Base-by-base conservation (phyloP, 2,329 filamentous ascomycete genomes). In the Colletotrichum somersetense region DNA sequence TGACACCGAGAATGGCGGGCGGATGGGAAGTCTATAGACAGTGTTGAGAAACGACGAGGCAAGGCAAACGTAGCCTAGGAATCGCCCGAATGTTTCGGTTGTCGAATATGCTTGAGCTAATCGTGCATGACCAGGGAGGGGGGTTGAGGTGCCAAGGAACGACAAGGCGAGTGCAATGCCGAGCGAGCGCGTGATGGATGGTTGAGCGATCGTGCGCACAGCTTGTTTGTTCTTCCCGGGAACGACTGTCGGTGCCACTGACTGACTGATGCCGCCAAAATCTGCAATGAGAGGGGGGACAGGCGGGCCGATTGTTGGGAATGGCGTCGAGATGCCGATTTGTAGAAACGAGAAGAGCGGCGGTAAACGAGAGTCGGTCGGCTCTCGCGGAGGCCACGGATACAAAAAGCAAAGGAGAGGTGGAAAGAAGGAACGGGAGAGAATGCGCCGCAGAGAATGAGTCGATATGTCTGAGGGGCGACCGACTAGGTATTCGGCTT, bases 1-100 rank as follows among this genome's bases (percentile, higher is more conserved):
- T 53, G 44, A 20, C 44, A 20, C 46, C 35, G 52, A 33, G 26
- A 66, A 67, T 40, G 55, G 33, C 20, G 20, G 20, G n/a, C 2
- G 20, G 33, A 18, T 16, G 35, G 55, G 3, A 16, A 40, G 35
- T 57, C 55, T 48, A 35, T 40, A 40, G 44, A 55, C 35, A 46
- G 23, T 35, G 48, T 40, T 50, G 40, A 44, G 38, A 18, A 57
- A 57, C 57, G 26, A 33, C 56, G 26, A 44, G 12, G 53, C 20
- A 23, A 56, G 33, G 20, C 35, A 6, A 40, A 57, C 20, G 55
- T 61, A 46, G 66, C 42, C 52, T 33, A 26, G 44, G 38, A 69
- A 53, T 10, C 59, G 66, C 59, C 55, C 66, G 66, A 67, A 33
- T 69, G 59, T 61, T 69, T 72, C 53, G 59, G 64, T 72, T 55